A percentile compares a stretch with the other conserved stretches of the same genome.
Evolutionary conservation across 2,329 filamentous ascomycete genomes (phyloP).

Genomic region (Blastomyces emzantsi): DNA sequence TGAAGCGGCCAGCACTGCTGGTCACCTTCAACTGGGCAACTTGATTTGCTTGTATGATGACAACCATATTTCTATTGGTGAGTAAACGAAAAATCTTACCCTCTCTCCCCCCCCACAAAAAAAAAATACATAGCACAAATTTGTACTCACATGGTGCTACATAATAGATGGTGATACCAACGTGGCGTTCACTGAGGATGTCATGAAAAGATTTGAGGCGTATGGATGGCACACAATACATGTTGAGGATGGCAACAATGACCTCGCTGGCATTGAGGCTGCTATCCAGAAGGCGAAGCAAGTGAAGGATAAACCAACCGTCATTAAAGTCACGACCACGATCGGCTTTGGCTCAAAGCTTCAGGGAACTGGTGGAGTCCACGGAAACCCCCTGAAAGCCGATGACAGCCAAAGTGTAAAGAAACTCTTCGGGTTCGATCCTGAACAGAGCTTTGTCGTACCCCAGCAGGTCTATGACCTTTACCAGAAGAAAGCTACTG

Average conservation of each 20-base stretch:
- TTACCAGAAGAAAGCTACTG: constrained; percentile 74
- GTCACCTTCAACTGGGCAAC: constrained; percentile 96
- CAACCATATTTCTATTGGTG: constrained; percentile 86
- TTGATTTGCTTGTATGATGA: constrained; percentile 96
- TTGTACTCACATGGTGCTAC: constrained; percentile 12
- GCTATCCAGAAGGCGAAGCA: constrained; percentile 78
- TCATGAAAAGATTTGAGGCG: constrained; percentile 85
- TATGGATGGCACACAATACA: constrained; percentile 91
- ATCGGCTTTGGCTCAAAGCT: constrained; percentile 93
- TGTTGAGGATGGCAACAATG: constrained; percentile 80
- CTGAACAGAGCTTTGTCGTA: constrained; percentile 83
- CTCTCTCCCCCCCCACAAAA: constrained; percentile 36
- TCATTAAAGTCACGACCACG: constrained; percentile 95
- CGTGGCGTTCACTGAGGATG: constrained; percentile 94
- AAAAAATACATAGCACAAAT: background rate
- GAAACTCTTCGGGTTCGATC: constrained; percentile 91
- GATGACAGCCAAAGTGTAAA: constrained; percentile 94
- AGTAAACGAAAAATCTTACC: constrained; percentile 20
- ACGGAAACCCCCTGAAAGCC: constrained; percentile 90
- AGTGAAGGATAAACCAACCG: constrained; percentile 89
- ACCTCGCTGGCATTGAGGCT: constrained; percentile 77
- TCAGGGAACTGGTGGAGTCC: constrained; percentile 88
- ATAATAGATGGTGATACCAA: constrained; percentile 80
- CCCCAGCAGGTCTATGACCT: constrained; percentile 90
- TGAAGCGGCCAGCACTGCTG: constrained; percentile 85